phyloP scores from a whole-genome alignment of 2,329 filamentous ascomycete genomes.

The Aureobasidium vineae region DNA sequence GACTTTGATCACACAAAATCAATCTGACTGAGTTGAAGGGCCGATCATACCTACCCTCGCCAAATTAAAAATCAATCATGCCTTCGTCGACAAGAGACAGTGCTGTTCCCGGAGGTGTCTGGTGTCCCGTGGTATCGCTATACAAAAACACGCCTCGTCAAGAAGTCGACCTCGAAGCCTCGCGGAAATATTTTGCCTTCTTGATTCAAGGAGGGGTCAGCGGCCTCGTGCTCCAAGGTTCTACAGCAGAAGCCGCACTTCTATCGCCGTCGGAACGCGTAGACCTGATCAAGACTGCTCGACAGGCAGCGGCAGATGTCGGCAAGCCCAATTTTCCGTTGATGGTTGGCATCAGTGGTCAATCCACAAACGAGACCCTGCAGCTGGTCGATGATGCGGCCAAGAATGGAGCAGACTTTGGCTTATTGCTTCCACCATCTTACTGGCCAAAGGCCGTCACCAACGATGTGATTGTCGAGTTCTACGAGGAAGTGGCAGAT shows the following conservation, averaged over 20 bases:
- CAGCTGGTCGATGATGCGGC: conserved; percentile 46
- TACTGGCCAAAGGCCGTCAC: conserved; percentile 49
- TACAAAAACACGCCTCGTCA: too few relatives aligned
- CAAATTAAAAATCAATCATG: too few relatives aligned
- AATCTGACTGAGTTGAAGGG: too few relatives aligned
- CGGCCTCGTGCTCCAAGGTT: neutral
- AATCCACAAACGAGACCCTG: conserved; percentile 45
- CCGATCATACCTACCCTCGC: too few relatives aligned
- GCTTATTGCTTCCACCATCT: conserved; percentile 45
- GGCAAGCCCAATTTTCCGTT: conserved; percentile 43
- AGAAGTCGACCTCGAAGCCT: too few relatives aligned
- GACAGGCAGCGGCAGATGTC: conserved; percentile 38
- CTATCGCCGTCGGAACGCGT: neutral
- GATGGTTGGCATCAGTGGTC: conserved; percentile 46
- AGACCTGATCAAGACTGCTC: conserved; percentile 33
- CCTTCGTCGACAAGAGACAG: too few relatives aligned
- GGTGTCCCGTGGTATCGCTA: too few relatives aligned
- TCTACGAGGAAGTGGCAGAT: conserved; percentile 54
- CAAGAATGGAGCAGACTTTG: conserved; percentile 44
- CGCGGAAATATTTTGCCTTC: too few relatives aligned
- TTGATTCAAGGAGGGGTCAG: too few relatives aligned
- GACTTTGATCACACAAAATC: too few relatives aligned
- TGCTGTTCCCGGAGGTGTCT: too few relatives aligned
- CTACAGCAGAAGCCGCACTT: neutral
- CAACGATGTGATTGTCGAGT: conserved; percentile 42